Percentiles rank a stretch among this genome's conserved stretches.
These are phyloP conservation scores for Heliosperma pusillum DNA, from an alignment of 148 eudicot species.

Conservation along the genomic window DNA sequence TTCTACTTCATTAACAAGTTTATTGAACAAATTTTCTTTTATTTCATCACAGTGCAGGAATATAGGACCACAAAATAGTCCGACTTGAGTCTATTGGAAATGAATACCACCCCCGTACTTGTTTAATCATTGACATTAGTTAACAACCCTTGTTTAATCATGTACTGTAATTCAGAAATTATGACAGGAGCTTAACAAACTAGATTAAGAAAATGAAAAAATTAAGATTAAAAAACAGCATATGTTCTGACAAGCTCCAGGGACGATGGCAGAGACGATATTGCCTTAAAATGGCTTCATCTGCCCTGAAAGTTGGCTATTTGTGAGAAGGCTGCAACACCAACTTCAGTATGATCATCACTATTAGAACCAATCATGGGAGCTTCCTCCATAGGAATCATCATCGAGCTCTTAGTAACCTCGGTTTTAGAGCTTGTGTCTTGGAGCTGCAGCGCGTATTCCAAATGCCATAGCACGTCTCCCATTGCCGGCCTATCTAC, in stretches of 20 bases:
- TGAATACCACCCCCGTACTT: too few relatives aligned
- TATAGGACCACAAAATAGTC: too few relatives aligned
- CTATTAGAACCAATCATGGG: slow-evolving; percentile 24
- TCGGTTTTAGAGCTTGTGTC: slow-evolving; percentile 40
- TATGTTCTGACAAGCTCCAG: not conserved
- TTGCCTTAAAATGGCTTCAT: slow-evolving; percentile 9
- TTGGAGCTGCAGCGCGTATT: slow-evolving; percentile 62
- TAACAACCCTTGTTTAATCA: too few relatives aligned
- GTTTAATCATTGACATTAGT: too few relatives aligned
- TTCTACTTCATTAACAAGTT: not conserved
- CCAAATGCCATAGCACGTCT: slow-evolving; percentile 66
- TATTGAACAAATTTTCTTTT: too few relatives aligned
- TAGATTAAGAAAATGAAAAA: not conserved
- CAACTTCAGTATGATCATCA: slow-evolving; percentile 39
- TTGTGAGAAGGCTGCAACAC: slow-evolving; percentile 41
- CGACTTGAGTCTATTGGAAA: too few relatives aligned
- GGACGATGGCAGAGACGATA: too few relatives aligned
- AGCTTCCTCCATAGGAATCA: slow-evolving; percentile 32
- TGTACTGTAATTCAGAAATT: slow-evolving; percentile 6
- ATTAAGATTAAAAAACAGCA: not conserved
- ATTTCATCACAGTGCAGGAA: too few relatives aligned
- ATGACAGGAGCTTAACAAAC: slow-evolving; percentile 1
- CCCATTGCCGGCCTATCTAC: slow-evolving; percentile 72
- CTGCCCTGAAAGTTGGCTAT: slow-evolving; percentile 49
- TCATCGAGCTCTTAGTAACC: slow-evolving; percentile 32